These are phyloP conservation scores for Fusarium xyrophilum DNA, from an alignment of 2,329 filamentous ascomycete genomes.

Conservation along the genomic window DNA sequence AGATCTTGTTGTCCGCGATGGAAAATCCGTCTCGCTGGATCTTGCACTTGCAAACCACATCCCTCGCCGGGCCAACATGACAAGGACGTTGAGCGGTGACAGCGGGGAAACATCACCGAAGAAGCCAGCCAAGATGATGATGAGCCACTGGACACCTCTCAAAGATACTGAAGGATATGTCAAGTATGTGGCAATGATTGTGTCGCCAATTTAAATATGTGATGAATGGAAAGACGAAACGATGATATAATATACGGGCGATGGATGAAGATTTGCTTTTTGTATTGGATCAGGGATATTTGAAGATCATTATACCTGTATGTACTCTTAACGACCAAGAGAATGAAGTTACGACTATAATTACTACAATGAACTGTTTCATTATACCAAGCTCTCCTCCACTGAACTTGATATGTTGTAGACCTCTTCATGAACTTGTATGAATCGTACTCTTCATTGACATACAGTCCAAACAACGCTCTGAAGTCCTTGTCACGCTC, in stretches of 20 bases:
- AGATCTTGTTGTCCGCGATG: slow-evolving; percentile 47
- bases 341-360: slow-evolving; percentile 33
- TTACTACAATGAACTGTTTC: neutral
- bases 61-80: slow-evolving; percentile 36
- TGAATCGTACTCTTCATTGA: neutral
- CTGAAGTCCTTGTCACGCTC: accelerated
- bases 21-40: slow-evolving; percentile 47
- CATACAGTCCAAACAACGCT: neutral
- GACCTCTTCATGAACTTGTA: neutral
- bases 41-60: slow-evolving; percentile 41
- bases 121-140: slow-evolving; percentile 38
- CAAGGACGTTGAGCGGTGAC: slow-evolving; percentile 26
- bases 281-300: slow-evolving; percentile 12
- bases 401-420: neutral
- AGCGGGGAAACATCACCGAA: slow-evolving; percentile 24
- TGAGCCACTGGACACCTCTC: slow-evolving; percentile 43
- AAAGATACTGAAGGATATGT: slow-evolving; percentile 37
- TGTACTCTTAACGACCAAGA: slow-evolving; percentile 25
- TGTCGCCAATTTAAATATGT: slow-evolving; percentile 23
- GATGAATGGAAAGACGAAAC: neutral
- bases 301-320: slow-evolving; percentile 25
- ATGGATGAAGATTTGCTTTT: neutral
- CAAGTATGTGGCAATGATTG: slow-evolving; percentile 39
- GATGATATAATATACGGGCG: neutral
- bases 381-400: neutral